These are phyloP conservation scores for Biscutella laevigata DNA, from an alignment of 441 rosid species.

Conservation along the genomic window DNA sequence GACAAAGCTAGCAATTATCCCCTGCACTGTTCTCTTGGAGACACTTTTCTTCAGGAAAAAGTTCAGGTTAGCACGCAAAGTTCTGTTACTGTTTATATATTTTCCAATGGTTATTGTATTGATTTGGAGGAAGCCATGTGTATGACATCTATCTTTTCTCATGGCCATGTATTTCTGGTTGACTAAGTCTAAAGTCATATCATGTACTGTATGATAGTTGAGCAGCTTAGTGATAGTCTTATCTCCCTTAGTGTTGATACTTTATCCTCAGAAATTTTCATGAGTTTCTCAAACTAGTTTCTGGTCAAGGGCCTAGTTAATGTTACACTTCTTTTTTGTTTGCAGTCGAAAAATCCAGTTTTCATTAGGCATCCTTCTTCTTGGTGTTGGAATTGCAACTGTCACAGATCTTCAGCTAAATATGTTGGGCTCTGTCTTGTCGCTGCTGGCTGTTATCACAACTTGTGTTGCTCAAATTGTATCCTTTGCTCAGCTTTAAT, in stretches of 20 bases:
- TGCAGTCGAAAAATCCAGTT: conserved; percentile 83
- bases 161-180: too few species aligned
- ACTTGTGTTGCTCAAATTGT: conserved; percentile 97
- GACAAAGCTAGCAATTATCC: conserved; percentile 96
- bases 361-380: conserved; percentile 69
- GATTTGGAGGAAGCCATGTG: conserved; percentile 9
- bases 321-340: conserved; percentile 9
- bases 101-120: not conserved
- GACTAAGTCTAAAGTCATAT: not conserved
- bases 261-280: not conserved
- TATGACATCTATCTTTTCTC: not conserved
- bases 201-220: not conserved
- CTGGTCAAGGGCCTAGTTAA: conserved; percentile 3
- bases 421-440: conserved; percentile 77
- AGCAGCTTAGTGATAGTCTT: conserved; percentile 7
- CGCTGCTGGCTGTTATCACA: conserved; percentile 82
- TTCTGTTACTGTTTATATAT: conserved; percentile 1
- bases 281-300: conserved; percentile 2
- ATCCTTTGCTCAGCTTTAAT: too few species aligned
- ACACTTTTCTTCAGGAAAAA: conserved; percentile 87
- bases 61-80: conserved; percentile 57
- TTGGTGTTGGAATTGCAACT: conserved; percentile 98
- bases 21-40: conserved; percentile 97
- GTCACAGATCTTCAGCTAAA: conserved; percentile 98
- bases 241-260: conserved; percentile 7